Evolutionary conservation across 805 yeast species (phyloP).

Genomic region (Scheffersomyces stipitis): DNA sequence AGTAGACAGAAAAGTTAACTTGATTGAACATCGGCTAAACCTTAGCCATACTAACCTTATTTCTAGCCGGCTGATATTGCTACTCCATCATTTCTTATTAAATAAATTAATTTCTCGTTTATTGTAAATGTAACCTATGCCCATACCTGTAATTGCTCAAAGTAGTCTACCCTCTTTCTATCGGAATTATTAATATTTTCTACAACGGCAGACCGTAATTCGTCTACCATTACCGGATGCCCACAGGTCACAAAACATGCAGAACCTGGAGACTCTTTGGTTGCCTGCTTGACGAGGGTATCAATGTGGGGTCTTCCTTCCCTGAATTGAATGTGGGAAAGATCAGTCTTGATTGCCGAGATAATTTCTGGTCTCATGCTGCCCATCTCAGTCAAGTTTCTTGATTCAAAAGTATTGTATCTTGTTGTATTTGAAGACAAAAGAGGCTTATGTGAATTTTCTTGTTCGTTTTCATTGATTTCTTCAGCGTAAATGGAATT

Average conservation of each 20-base stretch:
- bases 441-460: neutral
- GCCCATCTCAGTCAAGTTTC: neutral
- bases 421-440: neutral
- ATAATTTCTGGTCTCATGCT: neutral
- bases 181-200: constrained; percentile 32
- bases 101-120: no score
- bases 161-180: constrained; percentile 59
- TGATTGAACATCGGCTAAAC: no score
- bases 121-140: constrained; percentile 18
- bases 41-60: no score
- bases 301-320: constrained; percentile 24
- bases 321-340: constrained; percentile 38
- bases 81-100: no score
- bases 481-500: neutral
- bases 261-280: constrained; percentile 11
- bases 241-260: constrained; percentile 32
- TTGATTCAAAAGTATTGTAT: neutral
- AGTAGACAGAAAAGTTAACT: no score
- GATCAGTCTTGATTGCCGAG: constrained; percentile 14
- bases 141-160: constrained; percentile 79
- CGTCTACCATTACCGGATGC: constrained; percentile 34
- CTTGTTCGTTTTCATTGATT: neutral
- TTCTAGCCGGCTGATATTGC: no score
- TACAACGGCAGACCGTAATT: constrained; percentile 38
- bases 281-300: constrained; percentile 4